A percentile compares a stretch with the other conserved stretches of the same genome.
phyloP scores from a whole-genome alignment of 345 rosid genomes.

The Populus davidiana region DNA sequence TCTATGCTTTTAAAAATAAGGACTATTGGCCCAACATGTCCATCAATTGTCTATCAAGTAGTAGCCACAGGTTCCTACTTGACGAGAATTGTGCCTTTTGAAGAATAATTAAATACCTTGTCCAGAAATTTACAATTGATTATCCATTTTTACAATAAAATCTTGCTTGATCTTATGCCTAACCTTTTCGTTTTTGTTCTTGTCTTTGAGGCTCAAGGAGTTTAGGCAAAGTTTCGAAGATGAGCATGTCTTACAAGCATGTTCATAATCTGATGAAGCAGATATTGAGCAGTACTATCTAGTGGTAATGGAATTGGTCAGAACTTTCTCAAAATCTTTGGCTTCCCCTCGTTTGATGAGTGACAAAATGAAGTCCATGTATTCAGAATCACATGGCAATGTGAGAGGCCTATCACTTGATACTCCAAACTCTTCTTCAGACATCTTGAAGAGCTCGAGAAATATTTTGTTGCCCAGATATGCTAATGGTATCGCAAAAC shows the following conservation, averaged over 20 bases:
- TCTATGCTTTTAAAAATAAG: not conserved
- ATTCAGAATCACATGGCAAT: conserved; percentile 31
- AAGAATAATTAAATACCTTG: not conserved
- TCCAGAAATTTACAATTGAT: not conserved
- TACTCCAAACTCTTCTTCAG: conserved; percentile 39
- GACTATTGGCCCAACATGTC: not conserved
- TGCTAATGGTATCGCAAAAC: conserved; percentile 27
- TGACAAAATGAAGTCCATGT: conserved; percentile 20
- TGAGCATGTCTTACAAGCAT: not conserved
- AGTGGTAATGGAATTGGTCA: conserved; percentile 5
- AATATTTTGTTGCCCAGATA: conserved; percentile 21
- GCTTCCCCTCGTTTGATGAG: conserved; percentile 9
- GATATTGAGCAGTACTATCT: conserved; percentile 7
- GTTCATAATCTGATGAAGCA: not conserved
- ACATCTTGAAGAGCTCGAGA: conserved; percentile 21
- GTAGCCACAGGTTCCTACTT: not conserved
- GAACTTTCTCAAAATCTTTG: conserved; percentile 24
- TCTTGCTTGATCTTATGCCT: not conserved
- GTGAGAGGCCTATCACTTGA: conserved; percentile 26
- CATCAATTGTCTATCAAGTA: not conserved
- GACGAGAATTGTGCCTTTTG: not conserved
- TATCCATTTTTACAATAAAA: not conserved
- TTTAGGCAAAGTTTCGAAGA: not conserved
- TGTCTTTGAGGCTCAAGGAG: not conserved
- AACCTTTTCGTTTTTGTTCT: not conserved